phyloP scores from a whole-genome alignment of 2,329 filamentous ascomycete genomes.

The Diaporthe caulivora region DNA sequence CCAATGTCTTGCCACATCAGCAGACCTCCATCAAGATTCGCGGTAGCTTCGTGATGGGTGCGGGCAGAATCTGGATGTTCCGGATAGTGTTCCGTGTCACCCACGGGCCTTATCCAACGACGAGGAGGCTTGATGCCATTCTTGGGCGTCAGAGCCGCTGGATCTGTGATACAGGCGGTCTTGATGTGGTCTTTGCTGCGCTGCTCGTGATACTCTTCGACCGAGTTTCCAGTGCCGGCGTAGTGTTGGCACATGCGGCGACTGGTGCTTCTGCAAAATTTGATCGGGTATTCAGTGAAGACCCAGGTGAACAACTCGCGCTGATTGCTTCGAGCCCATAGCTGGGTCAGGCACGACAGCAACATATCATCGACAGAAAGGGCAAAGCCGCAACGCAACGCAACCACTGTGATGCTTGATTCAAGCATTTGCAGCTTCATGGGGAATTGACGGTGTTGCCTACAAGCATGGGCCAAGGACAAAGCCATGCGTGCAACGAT shows the following conservation, averaged over 20 bases:
- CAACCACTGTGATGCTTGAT: neutral
- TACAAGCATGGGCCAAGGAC: conserved; percentile 22
- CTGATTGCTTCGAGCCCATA: conserved; percentile 20
- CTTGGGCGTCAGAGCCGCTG: conserved; percentile 16
- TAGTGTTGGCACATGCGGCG: neutral
- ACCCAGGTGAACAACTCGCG: conserved; percentile 27
- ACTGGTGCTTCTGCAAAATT: neutral
- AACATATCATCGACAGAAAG: conserved; percentile 28
- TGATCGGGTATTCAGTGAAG: conserved; percentile 1
- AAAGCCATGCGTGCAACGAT: conserved; percentile 35
- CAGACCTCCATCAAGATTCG: neutral
- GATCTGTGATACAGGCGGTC: conserved; percentile 24
- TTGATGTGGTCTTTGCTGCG: conserved; percentile 8
- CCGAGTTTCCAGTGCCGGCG: neutral
- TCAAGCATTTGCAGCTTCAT: neutral
- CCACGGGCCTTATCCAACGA: conserved; percentile 3
- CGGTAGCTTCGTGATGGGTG: neutral
- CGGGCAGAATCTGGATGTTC: neutral
- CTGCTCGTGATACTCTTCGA: neutral
- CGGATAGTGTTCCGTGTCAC: neutral
- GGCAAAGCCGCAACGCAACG: conserved; percentile 16
- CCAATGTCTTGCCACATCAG: conserved; percentile 21
- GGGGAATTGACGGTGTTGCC: neutral
- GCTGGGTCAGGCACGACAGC: neutral
- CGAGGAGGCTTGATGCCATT: conserved; percentile 18